Conservation (phyloP, 768 basidiomycete genomes). For the Amanita rimosa region DNA sequence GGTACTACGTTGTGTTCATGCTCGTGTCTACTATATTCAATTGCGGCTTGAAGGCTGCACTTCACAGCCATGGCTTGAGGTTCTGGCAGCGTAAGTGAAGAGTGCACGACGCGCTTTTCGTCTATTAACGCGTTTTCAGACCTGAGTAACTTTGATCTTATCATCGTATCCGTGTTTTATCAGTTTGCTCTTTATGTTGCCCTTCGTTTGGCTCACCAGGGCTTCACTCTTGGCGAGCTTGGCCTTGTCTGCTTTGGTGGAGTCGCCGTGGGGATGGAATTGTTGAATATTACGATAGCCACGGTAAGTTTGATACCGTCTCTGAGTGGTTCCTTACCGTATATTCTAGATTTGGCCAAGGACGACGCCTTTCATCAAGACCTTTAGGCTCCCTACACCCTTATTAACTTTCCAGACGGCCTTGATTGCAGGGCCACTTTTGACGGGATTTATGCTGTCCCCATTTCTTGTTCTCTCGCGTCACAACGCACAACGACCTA, state of each 20-base stretch:
- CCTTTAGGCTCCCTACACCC: slow-evolving; percentile 88
- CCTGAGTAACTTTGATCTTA: slow-evolving; percentile 65
- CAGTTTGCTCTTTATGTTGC: slow-evolving; percentile 88
- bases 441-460: slow-evolving; percentile 91
- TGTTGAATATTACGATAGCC: slow-evolving; percentile 74
- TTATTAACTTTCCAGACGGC: slow-evolving; percentile 87
- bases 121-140: slow-evolving; percentile 31
- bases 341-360: slow-evolving; percentile 60
- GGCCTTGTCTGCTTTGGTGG: slow-evolving; percentile 84
- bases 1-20: slow-evolving; percentile 58
- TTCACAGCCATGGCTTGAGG: slow-evolving; percentile 29
- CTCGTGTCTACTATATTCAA: slow-evolving; percentile 38
- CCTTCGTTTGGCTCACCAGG: slow-evolving; percentile 83
- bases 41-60: slow-evolving; percentile 35
- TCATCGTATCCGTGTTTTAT: slow-evolving; percentile 67
- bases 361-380: slow-evolving; percentile 77
- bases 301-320: slow-evolving; percentile 37
- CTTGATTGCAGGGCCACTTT: slow-evolving; percentile 81
- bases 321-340: neutral
- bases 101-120: neutral
- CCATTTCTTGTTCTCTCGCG: slow-evolving; percentile 88
- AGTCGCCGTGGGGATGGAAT: slow-evolving; percentile 77
- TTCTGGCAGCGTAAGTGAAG: slow-evolving; percentile 64
- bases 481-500: slow-evolving; percentile 80
- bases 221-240: slow-evolving; percentile 92